Evolutionary conservation across 225 moss, liverwort and hornwort species (phyloP), one percentile per base, ranked within the genome.

Genomic region (Bryoerythrophyllum caledonicum): DNA sequence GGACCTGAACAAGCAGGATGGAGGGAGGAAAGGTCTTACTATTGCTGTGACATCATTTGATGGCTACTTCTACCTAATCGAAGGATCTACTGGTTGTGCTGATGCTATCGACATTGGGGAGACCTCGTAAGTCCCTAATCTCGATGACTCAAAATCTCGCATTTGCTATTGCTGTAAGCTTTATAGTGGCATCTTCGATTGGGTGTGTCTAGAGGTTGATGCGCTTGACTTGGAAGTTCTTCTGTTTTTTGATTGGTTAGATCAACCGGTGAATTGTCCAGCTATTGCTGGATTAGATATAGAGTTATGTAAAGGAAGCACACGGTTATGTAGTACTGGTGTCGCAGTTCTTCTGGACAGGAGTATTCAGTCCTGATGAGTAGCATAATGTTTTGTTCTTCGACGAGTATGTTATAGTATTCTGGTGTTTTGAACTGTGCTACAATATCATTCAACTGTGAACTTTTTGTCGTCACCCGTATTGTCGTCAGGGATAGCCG

Each of bases 71-170:
- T 99, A 99, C 78, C 83, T 99, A 21, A 95, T 99, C 54, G 91
- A 99, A 72, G 95, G 99, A 72, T 85, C 95, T 44, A 95, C 93
- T 65, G 99, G 90, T 57, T 99, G 99, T 83, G 99, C 93, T 65
- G 99, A 99, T 77, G 93, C 99, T 65, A 90, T 90, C 70, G 95
- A 99, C 84, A 92, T 99, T 71, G 99, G 99, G 32, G 99, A 99
- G 62, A 99, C 99, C 26, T 89, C 95, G 85, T 99, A 86, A 89
- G 90, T 75, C 62, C 76, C 68, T 58, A 24, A 55, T 44, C 58
- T 73, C 20, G 43, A 38, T 68, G 21, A 34, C 38, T 48, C 24
- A 24, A 61, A 23, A 67, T 34, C 16, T 77, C 16, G 52, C 5
- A 35, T 20, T 57, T 63, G 27, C 68, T 62, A 19, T 19, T 53